Percentiles rank a stretch among this genome's conserved stretches.
These are phyloP conservation scores for Mycotypha africana DNA, from an alignment of 371 early-diverging fungal species.

Conservation along the genomic window DNA sequence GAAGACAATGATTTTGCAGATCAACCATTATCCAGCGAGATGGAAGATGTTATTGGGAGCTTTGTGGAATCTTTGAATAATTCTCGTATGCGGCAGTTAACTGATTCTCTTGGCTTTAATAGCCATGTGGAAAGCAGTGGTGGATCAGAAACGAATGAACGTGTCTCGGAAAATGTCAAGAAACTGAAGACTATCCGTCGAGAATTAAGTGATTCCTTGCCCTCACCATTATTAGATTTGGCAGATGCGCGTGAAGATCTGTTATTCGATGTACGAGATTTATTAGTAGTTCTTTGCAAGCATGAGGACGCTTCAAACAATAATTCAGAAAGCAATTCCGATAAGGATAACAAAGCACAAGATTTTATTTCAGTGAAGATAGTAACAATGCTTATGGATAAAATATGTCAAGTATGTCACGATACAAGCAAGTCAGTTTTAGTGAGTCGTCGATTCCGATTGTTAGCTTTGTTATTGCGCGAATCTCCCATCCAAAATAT, in stretches of 20 bases:
- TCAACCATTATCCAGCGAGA: too few species aligned
- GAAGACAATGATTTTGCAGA: constrained; percentile 7
- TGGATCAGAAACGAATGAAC: too few species aligned
- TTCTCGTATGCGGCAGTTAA: neutral
- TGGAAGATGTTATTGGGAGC: constrained; percentile 16
- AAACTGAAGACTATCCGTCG: constrained; percentile 48
- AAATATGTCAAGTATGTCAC: constrained; percentile 25
- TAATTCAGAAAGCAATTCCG: neutral
- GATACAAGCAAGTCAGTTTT: constrained; percentile 13
- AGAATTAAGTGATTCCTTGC: constrained; percentile 43
- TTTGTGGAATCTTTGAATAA: constrained; percentile 11
- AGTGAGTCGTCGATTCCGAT: constrained; percentile 50
- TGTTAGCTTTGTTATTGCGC: constrained; percentile 60
- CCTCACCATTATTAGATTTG: constrained; percentile 50
- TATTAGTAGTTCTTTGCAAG: constrained; percentile 49
- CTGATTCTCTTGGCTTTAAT: neutral
- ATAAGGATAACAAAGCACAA: neutral
- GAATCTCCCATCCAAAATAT: constrained; percentile 51
- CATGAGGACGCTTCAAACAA: constrained; percentile 33
- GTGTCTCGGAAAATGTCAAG: constrained; percentile 21
- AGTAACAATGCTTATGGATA: constrained; percentile 24
- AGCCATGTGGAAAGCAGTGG: neutral
- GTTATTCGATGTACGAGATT: constrained; percentile 67
- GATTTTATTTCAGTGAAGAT: constrained; percentile 12
- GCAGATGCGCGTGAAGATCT: constrained; percentile 62